A percentile compares a stretch with the other conserved stretches of the same genome.
Evolutionary conservation across 176 grass and related monocot genomes (phyloP).

Genomic region (bread wheat (Triticum aestivum)): IWGSC_CS_RefSeq_v2.1 NC_057802.1:514556426-514556925

Average conservation of each 20-base stretch:
- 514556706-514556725: neutral
- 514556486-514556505: neutral
- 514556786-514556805: neutral
- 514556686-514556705: neutral
- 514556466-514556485: neutral
- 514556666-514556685: neutral
- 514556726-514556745: neutral
- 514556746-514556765: constrained; percentile 14
- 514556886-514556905: neutral
- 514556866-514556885: neutral
- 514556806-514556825: constrained; percentile 5
- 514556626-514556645: neutral
- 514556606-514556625: neutral
- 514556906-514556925: neutral
- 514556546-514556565: neutral
- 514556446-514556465: neutral
- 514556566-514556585: neutral
- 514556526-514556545: neutral
- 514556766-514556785: neutral
- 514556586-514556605: neutral
- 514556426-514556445: neutral
- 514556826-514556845: constrained; percentile 11
- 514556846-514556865: neutral
- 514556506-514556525: neutral
- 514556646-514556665: neutral